Conservation (phyloP, 2,329 filamentous ascomycete genomes). For the Xylaria sp. region DNA sequence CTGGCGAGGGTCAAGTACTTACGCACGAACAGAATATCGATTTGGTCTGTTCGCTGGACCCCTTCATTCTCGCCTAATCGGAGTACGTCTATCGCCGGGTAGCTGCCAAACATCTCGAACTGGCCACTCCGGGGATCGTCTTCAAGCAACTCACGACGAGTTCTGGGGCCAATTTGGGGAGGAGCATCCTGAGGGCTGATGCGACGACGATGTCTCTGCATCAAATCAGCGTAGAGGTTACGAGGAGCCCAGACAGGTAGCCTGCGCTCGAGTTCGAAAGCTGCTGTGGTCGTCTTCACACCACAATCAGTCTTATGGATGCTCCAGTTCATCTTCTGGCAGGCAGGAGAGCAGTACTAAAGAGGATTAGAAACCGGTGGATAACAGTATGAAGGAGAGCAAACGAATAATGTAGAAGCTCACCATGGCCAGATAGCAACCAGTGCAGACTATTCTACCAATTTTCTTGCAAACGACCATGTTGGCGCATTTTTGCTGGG, state of each 20-base stretch:
- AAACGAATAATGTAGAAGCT: neutral
- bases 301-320: neutral
- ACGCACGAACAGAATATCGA: slow-evolving; percentile 21
- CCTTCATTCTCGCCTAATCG: slow-evolving; percentile 4
- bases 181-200: neutral
- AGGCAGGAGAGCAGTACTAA: slow-evolving; percentile 10
- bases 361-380: neutral
- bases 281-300: neutral
- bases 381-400: neutral
- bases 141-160: neutral
- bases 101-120: slow-evolving; percentile 3
- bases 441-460: neutral
- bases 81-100: slow-evolving; percentile 20
- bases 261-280: neutral
- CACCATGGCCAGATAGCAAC: neutral
- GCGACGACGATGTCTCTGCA: neutral
- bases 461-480: neutral
- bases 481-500: slow-evolving; percentile 5
- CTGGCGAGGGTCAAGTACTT: neutral
- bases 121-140: neutral
- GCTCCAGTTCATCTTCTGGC: neutral
- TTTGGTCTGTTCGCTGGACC: neutral
- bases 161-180: neutral
- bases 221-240: neutral
- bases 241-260: slow-evolving; percentile 10